Conservation (phyloP, 495 filamentous ascomycete genomes). For the Aspergillus sparsus region DNA sequence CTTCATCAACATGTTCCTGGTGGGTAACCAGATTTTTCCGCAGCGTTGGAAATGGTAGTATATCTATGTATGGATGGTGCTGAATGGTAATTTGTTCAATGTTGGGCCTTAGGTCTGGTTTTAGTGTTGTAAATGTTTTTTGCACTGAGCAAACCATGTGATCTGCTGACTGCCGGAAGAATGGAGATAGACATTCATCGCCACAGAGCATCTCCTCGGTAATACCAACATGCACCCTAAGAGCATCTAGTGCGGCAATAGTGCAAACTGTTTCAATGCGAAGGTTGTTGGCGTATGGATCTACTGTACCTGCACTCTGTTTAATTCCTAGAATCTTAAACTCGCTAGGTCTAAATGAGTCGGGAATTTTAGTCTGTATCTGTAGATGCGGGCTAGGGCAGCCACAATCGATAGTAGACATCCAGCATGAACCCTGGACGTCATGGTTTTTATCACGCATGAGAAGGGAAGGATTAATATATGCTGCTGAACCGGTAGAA, state of each 20-base stretch:
- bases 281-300: constrained; percentile 28
- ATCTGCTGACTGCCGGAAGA: constrained; percentile 20
- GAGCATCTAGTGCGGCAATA: constrained; percentile 19
- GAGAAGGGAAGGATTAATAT: constrained; percentile 20
- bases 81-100: constrained; percentile 30
- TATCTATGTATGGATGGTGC: constrained; percentile 33
- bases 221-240: constrained; percentile 27
- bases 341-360: too few relatives aligned
- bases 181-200: constrained; percentile 27
- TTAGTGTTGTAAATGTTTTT: constrained; percentile 26
- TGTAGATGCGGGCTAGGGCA: too few relatives aligned
- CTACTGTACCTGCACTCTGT: too few relatives aligned
- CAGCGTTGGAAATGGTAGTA: constrained; percentile 31
- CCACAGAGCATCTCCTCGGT: constrained; percentile 27
- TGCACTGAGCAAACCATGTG: constrained; percentile 21
- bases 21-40: constrained; percentile 29
- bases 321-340: too few relatives aligned
- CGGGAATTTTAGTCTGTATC: too few relatives aligned
- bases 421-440: constrained; percentile 12
- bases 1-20: constrained; percentile 26
- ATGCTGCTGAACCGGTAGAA: constrained; percentile 2
- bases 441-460: constrained; percentile 12
- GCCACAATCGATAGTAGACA: constrained; percentile 8
- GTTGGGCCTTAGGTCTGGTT: constrained; percentile 30
- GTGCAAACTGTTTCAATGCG: constrained; percentile 30